A percentile compares a stretch with the other conserved stretches of the same genome.
Conservation (phyloP, 352 stramenopile genomes). For the Phytopythium vexans region DNA sequence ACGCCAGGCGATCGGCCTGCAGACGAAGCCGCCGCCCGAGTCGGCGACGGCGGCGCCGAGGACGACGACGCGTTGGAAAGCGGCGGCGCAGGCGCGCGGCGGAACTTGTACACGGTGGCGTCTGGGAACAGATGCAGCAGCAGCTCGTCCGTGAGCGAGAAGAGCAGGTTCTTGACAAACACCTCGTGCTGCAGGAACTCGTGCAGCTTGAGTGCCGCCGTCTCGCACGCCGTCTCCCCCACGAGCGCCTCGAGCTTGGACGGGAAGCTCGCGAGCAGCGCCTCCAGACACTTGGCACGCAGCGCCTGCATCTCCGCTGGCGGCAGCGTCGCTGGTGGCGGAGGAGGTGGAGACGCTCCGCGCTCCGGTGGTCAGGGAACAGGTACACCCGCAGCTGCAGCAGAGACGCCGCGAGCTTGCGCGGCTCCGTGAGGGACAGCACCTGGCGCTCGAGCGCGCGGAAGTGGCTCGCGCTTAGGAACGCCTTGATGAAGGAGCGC, state of each 20-base stretch:
- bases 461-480: conserved; percentile 77
- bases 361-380: conserved; percentile 34
- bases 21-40: background rate
- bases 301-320: conserved; percentile 46
- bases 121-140: conserved; percentile 77
- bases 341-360: background rate
- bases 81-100: conserved; percentile 7
- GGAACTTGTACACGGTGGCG: conserved; percentile 44
- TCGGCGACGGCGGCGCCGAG: conserved; percentile 5
- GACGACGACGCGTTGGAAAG: background rate
- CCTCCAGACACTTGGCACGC: conserved; percentile 63
- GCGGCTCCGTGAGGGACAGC: conserved; percentile 74
- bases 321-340: conserved; percentile 10
- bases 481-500: conserved; percentile 78
- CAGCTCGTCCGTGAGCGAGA: conserved; percentile 75
- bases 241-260: conserved; percentile 74
- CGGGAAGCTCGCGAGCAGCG: conserved; percentile 67
- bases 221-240: conserved; percentile 68
- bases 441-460: conserved; percentile 80
- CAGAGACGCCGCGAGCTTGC: conserved; percentile 56
- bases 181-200: conserved; percentile 86
- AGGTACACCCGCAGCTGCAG: conserved; percentile 54
- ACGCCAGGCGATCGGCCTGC: no score
- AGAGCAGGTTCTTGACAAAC: conserved; percentile 86
- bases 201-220: conserved; percentile 78